Evolutionary conservation across 2,329 filamentous ascomycete species (phyloP).

Genomic region (Ophiostoma fasciatum): DNA sequence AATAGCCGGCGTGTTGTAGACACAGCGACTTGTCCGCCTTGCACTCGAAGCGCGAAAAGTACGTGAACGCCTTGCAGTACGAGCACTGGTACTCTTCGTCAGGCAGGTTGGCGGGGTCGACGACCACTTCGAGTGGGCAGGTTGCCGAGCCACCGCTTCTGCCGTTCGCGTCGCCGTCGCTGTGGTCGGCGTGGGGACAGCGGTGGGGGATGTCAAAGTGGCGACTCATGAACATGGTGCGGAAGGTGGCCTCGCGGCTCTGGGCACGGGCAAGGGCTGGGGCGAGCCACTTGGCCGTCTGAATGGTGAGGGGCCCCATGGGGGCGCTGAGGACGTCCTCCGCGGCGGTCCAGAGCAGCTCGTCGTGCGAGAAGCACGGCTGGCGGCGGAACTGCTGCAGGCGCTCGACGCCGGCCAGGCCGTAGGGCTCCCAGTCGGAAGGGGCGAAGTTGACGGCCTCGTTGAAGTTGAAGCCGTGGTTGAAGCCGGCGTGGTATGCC

Average conservation of each 20-base stretch:
- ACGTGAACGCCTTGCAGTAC: slow-evolving; percentile 86
- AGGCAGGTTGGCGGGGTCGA: slow-evolving; percentile 59
- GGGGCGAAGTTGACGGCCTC: slow-evolving; percentile 98
- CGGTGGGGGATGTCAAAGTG: slow-evolving; percentile 31
- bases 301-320: slow-evolving; percentile 47
- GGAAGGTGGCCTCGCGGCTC: slow-evolving; percentile 54
- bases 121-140: slow-evolving; percentile 47
- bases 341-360: slow-evolving; percentile 81
- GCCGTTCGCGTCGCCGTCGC: not conserved
- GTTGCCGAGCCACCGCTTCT: too few species aligned
- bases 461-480: slow-evolving; percentile 98
- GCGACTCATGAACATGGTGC: slow-evolving; percentile 54
- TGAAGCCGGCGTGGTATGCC: slow-evolving; percentile 95
- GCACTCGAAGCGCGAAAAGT: slow-evolving; percentile 82
- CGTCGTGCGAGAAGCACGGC: slow-evolving; percentile 94
- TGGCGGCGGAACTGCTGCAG: slow-evolving; percentile 79
- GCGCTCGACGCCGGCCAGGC: slow-evolving; percentile 71
- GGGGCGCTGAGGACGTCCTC: slow-evolving; percentile 48
- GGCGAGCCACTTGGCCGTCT: slow-evolving; percentile 87
- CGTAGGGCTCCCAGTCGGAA: slow-evolving; percentile 85
- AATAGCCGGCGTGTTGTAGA: slow-evolving; percentile 62
- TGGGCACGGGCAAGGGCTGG: slow-evolving; percentile 71
- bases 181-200: slow-evolving; percentile 31
- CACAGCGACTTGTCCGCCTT: slow-evolving; percentile 73
- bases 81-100: slow-evolving; percentile 89